phyloP scores from a whole-genome alignment of 1,284 basidiomycete genomes.

The Coniferiporia weirii region DNA sequence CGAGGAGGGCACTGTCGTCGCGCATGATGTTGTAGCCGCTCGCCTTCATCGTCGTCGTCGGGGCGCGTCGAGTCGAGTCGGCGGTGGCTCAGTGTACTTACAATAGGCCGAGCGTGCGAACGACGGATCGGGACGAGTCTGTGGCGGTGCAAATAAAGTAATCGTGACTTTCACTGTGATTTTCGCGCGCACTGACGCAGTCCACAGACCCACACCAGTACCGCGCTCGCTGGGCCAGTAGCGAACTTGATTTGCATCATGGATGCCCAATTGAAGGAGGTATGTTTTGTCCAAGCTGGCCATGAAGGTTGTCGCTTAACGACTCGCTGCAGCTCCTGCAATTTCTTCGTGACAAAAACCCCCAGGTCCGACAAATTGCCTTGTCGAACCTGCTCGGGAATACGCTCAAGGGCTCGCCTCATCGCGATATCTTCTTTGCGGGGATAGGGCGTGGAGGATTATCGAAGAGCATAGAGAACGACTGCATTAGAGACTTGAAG shows the following conservation, averaged over 20 bases:
- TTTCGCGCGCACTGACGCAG: background rate
- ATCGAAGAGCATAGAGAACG: conserved; percentile 57
- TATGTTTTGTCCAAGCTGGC: background rate
- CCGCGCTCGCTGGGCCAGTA: too few relatives aligned
- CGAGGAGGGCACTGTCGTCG: conserved; percentile 51
- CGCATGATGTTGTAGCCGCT: conserved; percentile 64
- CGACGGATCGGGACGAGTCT: background rate
- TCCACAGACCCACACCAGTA: too few relatives aligned
- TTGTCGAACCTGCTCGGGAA: conserved; percentile 80
- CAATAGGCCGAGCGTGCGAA: background rate
- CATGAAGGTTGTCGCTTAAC: background rate
- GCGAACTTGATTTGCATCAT: background rate
- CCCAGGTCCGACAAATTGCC: conserved; percentile 83
- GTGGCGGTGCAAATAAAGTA: conserved; percentile 6
- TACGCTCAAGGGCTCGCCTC: conserved; percentile 65
- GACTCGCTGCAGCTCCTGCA: conserved; percentile 57
- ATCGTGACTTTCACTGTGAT: background rate
- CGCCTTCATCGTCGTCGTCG: conserved; percentile 7
- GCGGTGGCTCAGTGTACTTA: background rate
- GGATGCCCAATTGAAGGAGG: conserved; percentile 12
- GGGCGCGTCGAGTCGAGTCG: background rate
- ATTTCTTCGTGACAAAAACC: conserved; percentile 85
- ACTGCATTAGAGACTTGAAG: conserved; percentile 74
- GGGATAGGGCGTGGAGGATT: conserved; percentile 52
- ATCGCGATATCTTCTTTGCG: conserved; percentile 72